Evolutionary conservation across 2,329 filamentous ascomycete species (phyloP), one percentile per base, ranked within the genome.

Genomic region (Bipolaris zeicola): DNA sequence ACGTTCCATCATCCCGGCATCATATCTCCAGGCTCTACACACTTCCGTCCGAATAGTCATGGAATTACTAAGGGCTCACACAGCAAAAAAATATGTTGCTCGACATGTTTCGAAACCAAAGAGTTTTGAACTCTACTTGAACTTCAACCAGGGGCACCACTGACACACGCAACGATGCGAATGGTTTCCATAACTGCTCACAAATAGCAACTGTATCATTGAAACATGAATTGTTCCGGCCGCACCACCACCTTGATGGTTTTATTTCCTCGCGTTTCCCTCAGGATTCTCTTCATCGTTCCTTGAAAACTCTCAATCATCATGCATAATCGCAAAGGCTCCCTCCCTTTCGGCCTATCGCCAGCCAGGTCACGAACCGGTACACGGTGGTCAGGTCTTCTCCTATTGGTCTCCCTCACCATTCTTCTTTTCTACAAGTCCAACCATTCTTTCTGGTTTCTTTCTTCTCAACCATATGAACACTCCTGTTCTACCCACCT

Each of bases 401-500:
- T 60, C 10, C 1, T 56, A n/a, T 43, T 54, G n/a, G 24, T 69
- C 33, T 57, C 61, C 31, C 13, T 56, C 14, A 39, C 28, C 5
- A 14, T 68, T 4, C 14, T 64, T 6, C 43, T 61, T 13, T 31
- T 65, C n/a, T 51, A 63, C 24, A 34, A 39, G n/a, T 44, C 45
- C n/a, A 24, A 56, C 3, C 2, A 53, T 6, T 42, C 57, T 16
- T 48, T 57, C 18, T 48, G 44, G 37, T 44, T 65, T 20, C 49
- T 66, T 14, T 58, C 60, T 50, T 5, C 60, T 57, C 49, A 6
- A 7, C 13, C 51, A 47, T 18, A 44, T 39, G 33, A 54, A 60
- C 42, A 44, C 8, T 56, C 39, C 2, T 71, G 65, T 50, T 65
- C 65, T 24, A 13, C 39, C 8, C 55, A 36, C 10, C 67, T 62